Evolutionary conservation across 306 rosid species (phyloP), one percentile per base, ranked within the genome.

Genomic region (Sechiopsis laciniata): DNA sequence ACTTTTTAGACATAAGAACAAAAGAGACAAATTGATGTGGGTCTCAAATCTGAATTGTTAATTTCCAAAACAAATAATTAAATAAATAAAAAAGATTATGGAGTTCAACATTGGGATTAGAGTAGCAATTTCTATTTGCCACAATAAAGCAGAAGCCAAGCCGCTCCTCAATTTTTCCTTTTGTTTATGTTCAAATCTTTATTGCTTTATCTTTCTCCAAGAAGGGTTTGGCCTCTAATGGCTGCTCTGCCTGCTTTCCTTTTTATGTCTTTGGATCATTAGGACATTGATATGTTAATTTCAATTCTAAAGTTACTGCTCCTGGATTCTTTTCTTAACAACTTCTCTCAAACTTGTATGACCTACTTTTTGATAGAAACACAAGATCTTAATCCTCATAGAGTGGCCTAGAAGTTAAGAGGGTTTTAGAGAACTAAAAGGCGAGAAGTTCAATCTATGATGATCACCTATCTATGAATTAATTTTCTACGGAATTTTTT

Each of bases 191-290:
- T 32, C 37, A 32, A 32, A 32, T 32, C n/a, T 13, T 63, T 61
- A 4, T 29, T 81, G 82, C 75, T 37, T 78, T 83, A 26, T 69
- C 65, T 56, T 84, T 81, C 73, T 14, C 3, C 66, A 80, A 75
- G 76, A 72, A 63, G 66, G 80, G 79, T 87, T 84, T 85, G 73
- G 78, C 83, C 32, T 67, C 80, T 59, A 73, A 72, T 80, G 66
- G 72, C 72, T 70, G 79, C 74, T 71, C 56, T 68, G 35, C 19
- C 32, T 22, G 20, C 74, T 52, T 52, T 52, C 29, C 24, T 35
- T 53, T 53, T 52, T 52, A 7, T 71, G 46, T 71, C 74, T 52
- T 71, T 52, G 56, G 22, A 26, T 72, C 46, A 54, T 52, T 35
- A 29, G 11, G 58, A 52, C 62, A 50, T 52, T 71, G 45, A 51